Conservation (phyloP, 257 asterid genomes). For the Nicotiana tabacum region DNA sequence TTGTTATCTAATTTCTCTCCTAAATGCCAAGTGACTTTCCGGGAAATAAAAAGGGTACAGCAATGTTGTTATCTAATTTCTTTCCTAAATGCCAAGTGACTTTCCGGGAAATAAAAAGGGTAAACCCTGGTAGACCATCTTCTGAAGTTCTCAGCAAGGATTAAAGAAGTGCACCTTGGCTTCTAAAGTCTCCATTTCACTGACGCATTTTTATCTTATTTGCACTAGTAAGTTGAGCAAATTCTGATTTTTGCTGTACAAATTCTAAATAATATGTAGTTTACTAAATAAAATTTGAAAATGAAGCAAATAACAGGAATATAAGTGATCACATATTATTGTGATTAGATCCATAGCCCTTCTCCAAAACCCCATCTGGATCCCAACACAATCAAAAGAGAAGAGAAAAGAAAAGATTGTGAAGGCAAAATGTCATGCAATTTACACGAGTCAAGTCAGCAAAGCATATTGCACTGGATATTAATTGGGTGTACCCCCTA, state of each 20-base stretch:
- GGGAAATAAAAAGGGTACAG: background rate
- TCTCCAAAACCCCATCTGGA: background rate
- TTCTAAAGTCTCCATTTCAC: background rate
- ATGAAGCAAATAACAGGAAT: too few relatives aligned
- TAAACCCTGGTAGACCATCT: background rate
- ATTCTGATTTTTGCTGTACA: background rate
- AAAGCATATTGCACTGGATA: slow-evolving; percentile 8
- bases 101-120: background rate
- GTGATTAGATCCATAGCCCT: background rate
- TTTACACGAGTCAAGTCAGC: background rate
- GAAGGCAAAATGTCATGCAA: background rate
- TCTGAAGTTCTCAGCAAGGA: background rate
- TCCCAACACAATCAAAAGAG: background rate
- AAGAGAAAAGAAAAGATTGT: background rate
- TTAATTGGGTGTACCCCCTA: background rate
- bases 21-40: background rate
- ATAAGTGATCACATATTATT: background rate
- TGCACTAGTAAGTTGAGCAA: background rate
- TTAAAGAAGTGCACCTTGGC: background rate
- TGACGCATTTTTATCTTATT: background rate
- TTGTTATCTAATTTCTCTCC: background rate
- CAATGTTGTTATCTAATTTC: background rate
- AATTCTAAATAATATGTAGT: background rate
- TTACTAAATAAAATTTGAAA: too few relatives aligned
- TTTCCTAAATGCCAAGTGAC: background rate